Conservation (phyloP, 75 land plant species). For the Pinus taeda region DNA sequence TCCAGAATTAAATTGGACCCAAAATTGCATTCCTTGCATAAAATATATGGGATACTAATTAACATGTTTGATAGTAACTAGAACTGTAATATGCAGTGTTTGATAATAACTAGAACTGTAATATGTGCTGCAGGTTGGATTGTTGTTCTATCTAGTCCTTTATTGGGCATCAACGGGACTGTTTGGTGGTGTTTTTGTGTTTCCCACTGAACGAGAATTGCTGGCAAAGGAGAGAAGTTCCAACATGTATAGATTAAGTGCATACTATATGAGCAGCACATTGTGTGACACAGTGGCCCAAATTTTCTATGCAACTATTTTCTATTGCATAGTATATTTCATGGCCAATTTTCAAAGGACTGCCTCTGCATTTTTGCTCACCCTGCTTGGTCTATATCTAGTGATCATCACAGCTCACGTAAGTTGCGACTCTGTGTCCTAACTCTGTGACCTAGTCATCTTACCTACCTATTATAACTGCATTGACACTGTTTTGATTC, state of each 20-base stretch:
- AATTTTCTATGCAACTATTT: constrained; percentile 28
- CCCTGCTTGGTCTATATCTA: constrained; percentile 26
- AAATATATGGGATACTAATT: too few species aligned
- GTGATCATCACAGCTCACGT: constrained; percentile 33
- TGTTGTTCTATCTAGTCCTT: constrained; percentile 30
- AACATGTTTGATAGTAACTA: not conserved
- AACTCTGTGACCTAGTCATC: too few species aligned
- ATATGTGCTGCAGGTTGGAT: constrained; percentile 15
- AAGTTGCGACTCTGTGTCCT: not conserved
- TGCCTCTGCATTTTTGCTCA: constrained; percentile 16
- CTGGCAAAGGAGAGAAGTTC: constrained; percentile 34
- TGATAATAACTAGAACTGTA: not conserved
- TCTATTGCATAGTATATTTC: constrained; percentile 29
- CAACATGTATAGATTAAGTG: constrained; percentile 38
- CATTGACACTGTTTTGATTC: too few species aligned
- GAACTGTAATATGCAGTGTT: not conserved
- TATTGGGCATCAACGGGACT: constrained; percentile 31
- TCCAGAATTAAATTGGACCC: too few species aligned
- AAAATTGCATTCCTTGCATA: too few species aligned
- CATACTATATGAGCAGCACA: constrained; percentile 33
- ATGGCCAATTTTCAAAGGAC: constrained; percentile 23
- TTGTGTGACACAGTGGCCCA: constrained; percentile 28
- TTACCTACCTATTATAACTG: too few species aligned
- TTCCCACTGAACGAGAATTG: constrained; percentile 22
- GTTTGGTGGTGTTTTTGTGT: constrained; percentile 24